Evolutionary conservation across 352 stramenopile genomes (phyloP).

Genomic region (Globisporangium lucens): DNA sequence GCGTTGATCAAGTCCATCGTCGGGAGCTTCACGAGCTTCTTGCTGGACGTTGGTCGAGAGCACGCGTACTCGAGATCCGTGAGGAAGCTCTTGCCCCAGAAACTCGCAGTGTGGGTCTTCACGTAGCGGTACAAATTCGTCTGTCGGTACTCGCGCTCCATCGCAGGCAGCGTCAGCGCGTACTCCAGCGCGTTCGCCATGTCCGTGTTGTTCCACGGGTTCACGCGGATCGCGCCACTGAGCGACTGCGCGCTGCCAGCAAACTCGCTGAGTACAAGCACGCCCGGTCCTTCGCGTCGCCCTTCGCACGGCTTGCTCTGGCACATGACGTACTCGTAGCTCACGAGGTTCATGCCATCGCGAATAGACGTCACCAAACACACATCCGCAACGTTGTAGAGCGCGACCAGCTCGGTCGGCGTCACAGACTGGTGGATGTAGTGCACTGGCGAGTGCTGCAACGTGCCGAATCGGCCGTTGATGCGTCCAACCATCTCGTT

Average conservation of each 20-base stretch:
- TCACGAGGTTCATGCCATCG: conserved; percentile 91
- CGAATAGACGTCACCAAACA: conserved; percentile 85
- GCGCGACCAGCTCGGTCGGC: conserved; percentile 78
- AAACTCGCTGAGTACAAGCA: conserved; percentile 89
- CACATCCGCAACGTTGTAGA: conserved; percentile 88
- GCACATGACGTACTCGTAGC: conserved; percentile 87
- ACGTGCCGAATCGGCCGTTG: conserved; percentile 83
- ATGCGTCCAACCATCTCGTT: conserved; percentile 89
- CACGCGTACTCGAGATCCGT: conserved; percentile 49
- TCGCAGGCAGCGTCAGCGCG: conserved; percentile 76
- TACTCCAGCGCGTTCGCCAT: conserved; percentile 76
- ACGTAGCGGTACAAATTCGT: conserved; percentile 90
- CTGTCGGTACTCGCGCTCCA: conserved; percentile 82
- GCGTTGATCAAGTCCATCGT: conserved; percentile 54
- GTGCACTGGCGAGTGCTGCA: conserved; percentile 88
- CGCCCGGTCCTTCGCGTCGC: conserved; percentile 53
- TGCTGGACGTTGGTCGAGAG: conserved; percentile 42
- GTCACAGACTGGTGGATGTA: conserved; percentile 86
- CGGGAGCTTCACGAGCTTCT: conserved; percentile 45
- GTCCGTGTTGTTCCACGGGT: conserved; percentile 87
- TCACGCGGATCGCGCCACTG: conserved; percentile 85
- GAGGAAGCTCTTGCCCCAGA: conserved; percentile 83
- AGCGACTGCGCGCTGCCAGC: conserved; percentile 85
- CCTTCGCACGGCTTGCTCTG: conserved; percentile 52
- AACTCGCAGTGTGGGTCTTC: conserved; percentile 73